phyloP scores from a whole-genome alignment of 345 rosid species.

The Eucalyptus victrix region DNA sequence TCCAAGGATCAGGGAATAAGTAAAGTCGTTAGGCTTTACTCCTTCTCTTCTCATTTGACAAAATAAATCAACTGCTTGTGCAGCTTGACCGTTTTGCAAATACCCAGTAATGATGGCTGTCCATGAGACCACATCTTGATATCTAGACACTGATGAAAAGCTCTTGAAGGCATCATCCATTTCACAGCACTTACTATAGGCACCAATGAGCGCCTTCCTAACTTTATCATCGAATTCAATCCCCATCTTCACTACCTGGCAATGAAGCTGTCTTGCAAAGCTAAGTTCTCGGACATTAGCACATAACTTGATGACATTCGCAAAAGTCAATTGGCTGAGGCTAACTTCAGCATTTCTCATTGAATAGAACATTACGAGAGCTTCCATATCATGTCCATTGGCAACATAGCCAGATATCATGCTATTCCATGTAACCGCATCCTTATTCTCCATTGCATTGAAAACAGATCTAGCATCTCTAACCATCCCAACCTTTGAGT shows the following conservation, averaged over 20 bases:
- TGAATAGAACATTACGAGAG: conserved; percentile 38
- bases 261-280: conserved; percentile 63
- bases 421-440: conserved; percentile 67
- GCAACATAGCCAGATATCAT: conserved; percentile 52
- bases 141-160: conserved; percentile 24
- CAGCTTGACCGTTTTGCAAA: conserved; percentile 46
- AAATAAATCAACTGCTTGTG: conserved; percentile 43
- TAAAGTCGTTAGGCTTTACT: conserved; percentile 62
- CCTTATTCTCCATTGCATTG: conserved; percentile 33
- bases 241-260: conserved; percentile 44
- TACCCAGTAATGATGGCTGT: conserved; percentile 75
- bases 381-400: conserved; percentile 51
- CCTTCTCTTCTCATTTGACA: conserved; percentile 48
- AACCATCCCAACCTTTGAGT: conserved; percentile 48
- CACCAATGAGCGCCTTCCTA: conserved; percentile 48
- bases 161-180: conserved; percentile 46
- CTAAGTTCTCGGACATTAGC: conserved; percentile 39
- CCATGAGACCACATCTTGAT: conserved; percentile 57
- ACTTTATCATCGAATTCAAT: conserved; percentile 39
- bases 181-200: conserved; percentile 45
- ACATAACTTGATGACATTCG: conserved; percentile 51
- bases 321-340: conserved; percentile 40
- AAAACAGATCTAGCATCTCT: conserved; percentile 50
- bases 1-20: conserved; percentile 66
- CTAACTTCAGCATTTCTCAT: conserved; percentile 41